Base-by-base conservation (phyloP, 805 yeast species). In the Debaryomyces maramus region DNA sequence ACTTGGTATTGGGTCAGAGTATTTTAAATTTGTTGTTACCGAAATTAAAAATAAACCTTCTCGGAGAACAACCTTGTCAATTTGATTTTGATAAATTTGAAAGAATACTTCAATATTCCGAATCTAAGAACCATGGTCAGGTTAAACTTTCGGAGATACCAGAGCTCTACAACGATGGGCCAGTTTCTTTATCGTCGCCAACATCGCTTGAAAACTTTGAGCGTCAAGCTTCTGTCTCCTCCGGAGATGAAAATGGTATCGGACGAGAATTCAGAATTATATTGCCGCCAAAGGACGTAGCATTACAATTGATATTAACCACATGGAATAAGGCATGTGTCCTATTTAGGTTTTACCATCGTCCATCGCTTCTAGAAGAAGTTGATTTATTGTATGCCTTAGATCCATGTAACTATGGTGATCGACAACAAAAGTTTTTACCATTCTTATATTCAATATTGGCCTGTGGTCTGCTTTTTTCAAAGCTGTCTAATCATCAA, bases 291-390 rank as follows among this genome's bases (percentile, higher is more conserved):
- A 81, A 85, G 53, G 82, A 80, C 23, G 75, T 76, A 18, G 91
- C 96, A 0, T 60, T 86, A 26, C 78, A 78, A 48, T 70, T 88
- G 45, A 81, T 89, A 16, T 78, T 80, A 44, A 78, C 83, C 32
- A 84, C 90, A 1, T 89, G 96, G 95, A 79, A 81, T 45, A 80
- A 83, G 50, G 95, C 95, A 0, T 88, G 95, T 61, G 88, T 88
- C 4, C 67, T 89, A 38, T 86, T 88, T 57, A 70, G 95, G 40
- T 88, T 89, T 58, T 85, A 87, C 57, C 96, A 89, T 55, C 66
- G 96, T 22, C 96, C 96, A 1, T 80, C 90, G 2, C 76, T 88
- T 44, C 72, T 85, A 38, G 77, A 78, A 45, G 89, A 85, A 48
- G 67, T 88, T 19, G 90, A 85, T 49, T 78, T 85, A 40, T 64